Conservation (phyloP, 2,329 filamentous ascomycete genomes). For the Nemania sp. region DNA sequence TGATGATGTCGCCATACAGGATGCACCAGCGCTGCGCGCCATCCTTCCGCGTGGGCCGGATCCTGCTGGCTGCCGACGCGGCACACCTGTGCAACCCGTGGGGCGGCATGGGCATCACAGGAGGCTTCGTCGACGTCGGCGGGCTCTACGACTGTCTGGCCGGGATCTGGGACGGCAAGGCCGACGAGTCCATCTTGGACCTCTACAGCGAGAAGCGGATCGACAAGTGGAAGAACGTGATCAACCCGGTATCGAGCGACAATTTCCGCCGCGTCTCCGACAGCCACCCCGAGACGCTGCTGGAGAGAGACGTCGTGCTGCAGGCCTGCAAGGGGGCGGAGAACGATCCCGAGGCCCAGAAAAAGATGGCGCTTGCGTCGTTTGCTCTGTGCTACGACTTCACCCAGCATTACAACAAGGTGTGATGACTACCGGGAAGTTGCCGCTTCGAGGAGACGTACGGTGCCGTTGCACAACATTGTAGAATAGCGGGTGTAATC, state of each 20-base stretch:
- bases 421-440: slow-evolving; percentile 4
- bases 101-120: slow-evolving; percentile 66
- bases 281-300: slow-evolving; percentile 45
- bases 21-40: slow-evolving; percentile 65
- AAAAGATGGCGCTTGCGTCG: slow-evolving; percentile 42
- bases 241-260: slow-evolving; percentile 49
- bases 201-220: slow-evolving; percentile 52
- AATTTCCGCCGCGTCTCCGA: slow-evolving; percentile 52
- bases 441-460: not conserved
- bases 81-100: slow-evolving; percentile 61
- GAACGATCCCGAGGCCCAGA: slow-evolving; percentile 41
- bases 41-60: slow-evolving; percentile 59
- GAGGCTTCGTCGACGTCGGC: slow-evolving; percentile 67
- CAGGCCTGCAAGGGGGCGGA: slow-evolving; percentile 45
- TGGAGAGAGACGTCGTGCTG: slow-evolving; percentile 47
- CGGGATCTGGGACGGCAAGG: slow-evolving; percentile 50
- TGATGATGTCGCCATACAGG: slow-evolving; percentile 63
- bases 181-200: slow-evolving; percentile 50
- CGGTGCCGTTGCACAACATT: not conserved
- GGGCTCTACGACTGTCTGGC: slow-evolving; percentile 63
- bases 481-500: not conserved
- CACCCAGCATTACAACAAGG: slow-evolving; percentile 48
- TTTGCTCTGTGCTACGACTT: slow-evolving; percentile 51
- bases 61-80: slow-evolving; percentile 64
- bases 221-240: slow-evolving; percentile 51